Conservation (phyloP, 2,329 filamentous ascomycete species). For the Trichoderma endophyticum region DNA sequence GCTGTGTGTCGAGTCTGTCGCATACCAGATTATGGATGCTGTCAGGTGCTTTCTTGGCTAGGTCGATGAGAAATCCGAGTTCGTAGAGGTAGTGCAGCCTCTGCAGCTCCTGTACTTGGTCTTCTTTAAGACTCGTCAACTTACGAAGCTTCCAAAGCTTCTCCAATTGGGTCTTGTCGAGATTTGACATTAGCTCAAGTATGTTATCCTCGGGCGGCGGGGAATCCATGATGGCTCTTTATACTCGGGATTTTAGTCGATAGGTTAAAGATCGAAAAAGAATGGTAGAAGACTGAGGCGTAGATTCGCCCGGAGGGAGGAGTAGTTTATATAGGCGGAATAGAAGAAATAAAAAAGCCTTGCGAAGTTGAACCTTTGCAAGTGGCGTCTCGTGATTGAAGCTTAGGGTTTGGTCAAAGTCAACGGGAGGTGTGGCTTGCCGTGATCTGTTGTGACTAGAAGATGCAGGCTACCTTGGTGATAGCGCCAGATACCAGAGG, state of each 20-base stretch:
- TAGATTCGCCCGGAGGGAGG: not conserved
- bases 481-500: not conserved
- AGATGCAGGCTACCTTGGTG: not conserved
- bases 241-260: not conserved
- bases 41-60: not conserved
- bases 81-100: not conserved
- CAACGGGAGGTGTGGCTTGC: not conserved
- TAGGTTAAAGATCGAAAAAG: not conserved
- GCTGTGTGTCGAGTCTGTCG: not conserved
- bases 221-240: not conserved
- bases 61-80: not conserved
- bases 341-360: not conserved
- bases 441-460: not conserved
- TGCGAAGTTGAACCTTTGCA: not conserved
- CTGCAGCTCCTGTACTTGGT: not conserved
- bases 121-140: not conserved
- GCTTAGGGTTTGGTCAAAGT: not conserved
- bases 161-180: not conserved
- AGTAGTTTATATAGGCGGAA: not conserved
- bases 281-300: not conserved
- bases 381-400: not conserved
- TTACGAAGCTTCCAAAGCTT: not conserved
- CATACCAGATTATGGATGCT: not conserved
- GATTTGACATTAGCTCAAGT: not conserved
- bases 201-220: not conserved